Conservation (phyloP, 352 stramenopile species). For the Globisporangium megalacanthum region DNA sequence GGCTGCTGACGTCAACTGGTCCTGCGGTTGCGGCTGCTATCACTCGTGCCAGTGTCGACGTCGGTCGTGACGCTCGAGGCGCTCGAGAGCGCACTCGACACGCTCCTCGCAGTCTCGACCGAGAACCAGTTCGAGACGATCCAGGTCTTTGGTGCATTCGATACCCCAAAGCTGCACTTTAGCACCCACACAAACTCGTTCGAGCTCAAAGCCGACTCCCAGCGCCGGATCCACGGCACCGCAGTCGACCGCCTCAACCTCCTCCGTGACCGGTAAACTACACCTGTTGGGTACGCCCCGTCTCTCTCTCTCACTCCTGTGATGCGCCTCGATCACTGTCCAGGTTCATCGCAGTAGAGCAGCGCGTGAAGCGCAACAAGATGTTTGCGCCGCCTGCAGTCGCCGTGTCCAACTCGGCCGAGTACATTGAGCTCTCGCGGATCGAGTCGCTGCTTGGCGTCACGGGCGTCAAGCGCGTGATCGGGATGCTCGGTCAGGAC, state of each 20-base stretch:
- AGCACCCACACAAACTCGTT: constrained; percentile 62
- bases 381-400: constrained; percentile 67
- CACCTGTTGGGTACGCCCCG: background rate
- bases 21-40: too few species aligned
- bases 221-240: constrained; percentile 49
- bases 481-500: constrained; percentile 83
- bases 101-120: constrained; percentile 66
- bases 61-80: constrained; percentile 80
- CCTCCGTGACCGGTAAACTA: constrained; percentile 44
- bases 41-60: constrained; percentile 47
- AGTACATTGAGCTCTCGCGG: constrained; percentile 83
- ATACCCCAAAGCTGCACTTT: constrained; percentile 61
- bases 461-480: constrained; percentile 67
- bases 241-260: constrained; percentile 58
- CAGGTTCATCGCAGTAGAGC: constrained; percentile 63
- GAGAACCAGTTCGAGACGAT: constrained; percentile 82
- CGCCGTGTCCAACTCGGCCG: constrained; percentile 40
- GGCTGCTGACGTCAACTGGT: background rate
- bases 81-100: constrained; percentile 78
- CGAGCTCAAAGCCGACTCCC: constrained; percentile 55
- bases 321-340: too few species aligned
- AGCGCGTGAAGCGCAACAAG: constrained; percentile 77
- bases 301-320: too few species aligned
- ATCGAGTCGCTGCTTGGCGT: constrained; percentile 85
- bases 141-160: constrained; percentile 80